Evolutionary conservation across 2,329 filamentous ascomycete genomes (phyloP), one percentile per base, ranked within the genome.

Genomic region (Penicillium polonicum): DNA sequence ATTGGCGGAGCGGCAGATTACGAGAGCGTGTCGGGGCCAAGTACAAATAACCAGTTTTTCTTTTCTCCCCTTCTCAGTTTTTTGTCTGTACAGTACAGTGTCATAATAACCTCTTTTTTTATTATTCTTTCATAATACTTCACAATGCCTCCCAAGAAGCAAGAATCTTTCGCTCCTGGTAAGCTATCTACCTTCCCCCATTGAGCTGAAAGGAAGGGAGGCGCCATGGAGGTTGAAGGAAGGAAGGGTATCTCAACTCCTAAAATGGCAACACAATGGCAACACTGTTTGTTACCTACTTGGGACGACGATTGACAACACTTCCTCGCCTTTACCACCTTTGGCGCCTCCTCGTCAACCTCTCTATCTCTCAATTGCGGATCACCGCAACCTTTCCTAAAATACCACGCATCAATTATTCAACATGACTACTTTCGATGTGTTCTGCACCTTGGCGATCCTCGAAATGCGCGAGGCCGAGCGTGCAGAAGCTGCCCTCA

Each of bases 41-140:
- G 61, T 73, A 73, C 69, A 73, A 74, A 73, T 72, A 69, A 63
- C 63, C 69, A 69, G 70, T 69, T 69, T 70, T 74, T 69, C 64
- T 68, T 66, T 57, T 60, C 59, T 51, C 57, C 63, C 52, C 52
- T 50, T 64, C 48, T 48, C 51, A 57, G 53, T 58, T 54, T 60
- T 63, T 63, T 63, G 60, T 58, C 58, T 59, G 36, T 60, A 43
- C 55, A 68, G 56, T 67, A 69, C 58, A 63, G 58, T 60, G 50
- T 55, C 48, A 56, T 61, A 50, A 52, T 59, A 46, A 55, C 48
- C 55, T 48, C 45, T 58, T 57, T 58, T 57, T 57, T 59, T 60
- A 39, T 57, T 56, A 45, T 46, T 48, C 44, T 53, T 46, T 52
- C 48, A 45, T 65, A 48, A 58, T 55, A 51, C 55, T 63, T 60